These are phyloP conservation scores for Avena atlantica DNA, from an alignment of 176 grass and related monocot genomes.

Conservation along the genomic window DNA sequence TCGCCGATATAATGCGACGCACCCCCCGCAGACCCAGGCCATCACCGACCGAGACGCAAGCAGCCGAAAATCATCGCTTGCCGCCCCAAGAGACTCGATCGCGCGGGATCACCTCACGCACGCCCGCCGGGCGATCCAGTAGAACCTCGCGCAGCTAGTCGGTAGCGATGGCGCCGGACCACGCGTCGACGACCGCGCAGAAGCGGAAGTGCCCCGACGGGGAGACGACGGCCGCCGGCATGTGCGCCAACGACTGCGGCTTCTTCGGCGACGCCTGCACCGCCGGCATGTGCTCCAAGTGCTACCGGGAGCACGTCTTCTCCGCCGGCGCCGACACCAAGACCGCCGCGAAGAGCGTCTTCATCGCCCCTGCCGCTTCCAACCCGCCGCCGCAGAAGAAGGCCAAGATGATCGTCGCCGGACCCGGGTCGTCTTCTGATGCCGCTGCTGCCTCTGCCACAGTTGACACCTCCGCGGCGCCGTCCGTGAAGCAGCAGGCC, in stretches of 20 bases:
- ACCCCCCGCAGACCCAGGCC: not conserved
- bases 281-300: slow-evolving; percentile 60
- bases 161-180: not conserved
- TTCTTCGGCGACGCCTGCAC: slow-evolving; percentile 59
- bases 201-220: not conserved
- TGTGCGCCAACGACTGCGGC: slow-evolving; percentile 66
- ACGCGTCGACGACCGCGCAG: not conserved
- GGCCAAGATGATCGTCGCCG: not conserved
- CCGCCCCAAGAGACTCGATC: not conserved
- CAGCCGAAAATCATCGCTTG: not conserved
- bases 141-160: not conserved
- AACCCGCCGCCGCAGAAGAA: slow-evolving; percentile 9
- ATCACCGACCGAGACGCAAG: not conserved
- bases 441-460: not conserved
- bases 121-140: not conserved
- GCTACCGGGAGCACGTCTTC: slow-evolving; percentile 38
- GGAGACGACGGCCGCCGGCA: slow-evolving; percentile 23
- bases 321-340: not conserved
- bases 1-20: not conserved
- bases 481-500: not conserved
- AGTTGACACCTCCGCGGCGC: too few species aligned
- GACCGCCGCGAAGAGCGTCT: not conserved
- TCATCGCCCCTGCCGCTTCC: not conserved
- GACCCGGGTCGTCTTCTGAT: not conserved
- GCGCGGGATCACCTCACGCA: not conserved